phyloP scores from a whole-genome alignment of 352 stramenopile genomes.

The Blastocystis sp. region DNA sequence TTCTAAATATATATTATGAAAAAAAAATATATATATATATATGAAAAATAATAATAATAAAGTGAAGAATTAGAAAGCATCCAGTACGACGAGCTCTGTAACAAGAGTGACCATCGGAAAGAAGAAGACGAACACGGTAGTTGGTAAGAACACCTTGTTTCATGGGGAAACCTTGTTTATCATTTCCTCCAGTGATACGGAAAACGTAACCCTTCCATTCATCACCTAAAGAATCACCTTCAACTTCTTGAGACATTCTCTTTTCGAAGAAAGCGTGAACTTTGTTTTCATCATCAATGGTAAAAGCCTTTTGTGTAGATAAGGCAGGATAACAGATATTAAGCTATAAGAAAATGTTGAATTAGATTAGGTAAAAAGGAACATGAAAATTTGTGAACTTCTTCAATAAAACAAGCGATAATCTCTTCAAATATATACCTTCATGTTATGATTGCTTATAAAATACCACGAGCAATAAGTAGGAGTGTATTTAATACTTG shows the following conservation, averaged over 20 bases:
- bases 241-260: conserved; percentile 95
- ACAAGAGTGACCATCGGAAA: conserved; percentile 86
- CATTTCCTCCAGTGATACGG: conserved; percentile 87
- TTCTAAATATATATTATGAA: no score
- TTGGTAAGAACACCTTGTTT: conserved; percentile 98
- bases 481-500: no score
- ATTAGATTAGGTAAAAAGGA: not conserved
- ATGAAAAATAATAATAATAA: no score
- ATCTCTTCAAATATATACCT: no score
- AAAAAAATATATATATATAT: no score
- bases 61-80: no score
- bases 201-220: conserved; percentile 91
- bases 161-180: conserved; percentile 99
- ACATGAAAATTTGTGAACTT: no score
- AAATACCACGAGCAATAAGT: no score
- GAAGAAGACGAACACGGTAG: conserved; percentile 87
- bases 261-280: conserved; percentile 89
- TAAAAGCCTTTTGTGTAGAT: conserved; percentile 91
- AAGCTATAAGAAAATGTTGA: conserved; percentile 79
- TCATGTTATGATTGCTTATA: no score
- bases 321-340: conserved; percentile 97
- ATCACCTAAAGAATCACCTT: conserved; percentile 87
- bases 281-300: conserved; percentile 99
- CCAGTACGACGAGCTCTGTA: conserved; percentile 63
- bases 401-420: no score